A percentile compares a stretch with the other conserved stretches of the same genome.
Evolutionary conservation across 108 stramenopile genomes (phyloP).

Genomic region (Chaetoceros muelleri): DNA sequence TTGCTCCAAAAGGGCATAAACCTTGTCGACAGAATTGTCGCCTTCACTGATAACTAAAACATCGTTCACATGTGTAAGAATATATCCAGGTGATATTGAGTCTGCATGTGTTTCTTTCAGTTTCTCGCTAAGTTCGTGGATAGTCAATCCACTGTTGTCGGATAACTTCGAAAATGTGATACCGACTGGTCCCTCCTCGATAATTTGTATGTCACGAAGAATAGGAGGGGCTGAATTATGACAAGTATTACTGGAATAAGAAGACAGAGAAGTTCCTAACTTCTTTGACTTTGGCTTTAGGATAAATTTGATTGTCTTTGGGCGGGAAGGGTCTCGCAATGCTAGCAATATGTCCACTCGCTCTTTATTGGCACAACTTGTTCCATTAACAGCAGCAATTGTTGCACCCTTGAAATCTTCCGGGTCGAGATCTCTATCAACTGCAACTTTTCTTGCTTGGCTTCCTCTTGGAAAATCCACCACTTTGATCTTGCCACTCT

Average conservation of each 20-base stretch:
- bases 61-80: slow-evolving; percentile 63
- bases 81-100: slow-evolving; percentile 33
- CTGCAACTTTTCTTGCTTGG: slow-evolving; percentile 73
- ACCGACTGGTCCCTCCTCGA: slow-evolving; percentile 46
- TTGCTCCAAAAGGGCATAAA: slow-evolving; percentile 39
- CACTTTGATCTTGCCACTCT: slow-evolving; percentile 73
- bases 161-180: slow-evolving; percentile 53
- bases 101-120: slow-evolving; percentile 1
- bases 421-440: slow-evolving; percentile 66
- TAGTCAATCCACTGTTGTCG: slow-evolving; percentile 43
- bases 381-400: slow-evolving; percentile 79
- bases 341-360: slow-evolving; percentile 62
- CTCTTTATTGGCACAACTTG: slow-evolving; percentile 38
- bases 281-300: slow-evolving; percentile 1
- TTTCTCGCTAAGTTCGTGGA: neutral
- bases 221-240: slow-evolving; percentile 5
- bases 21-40: slow-evolving; percentile 35
- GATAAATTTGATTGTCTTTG: slow-evolving; percentile 72
- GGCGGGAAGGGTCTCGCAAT: slow-evolving; percentile 68
- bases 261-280: neutral
- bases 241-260: neutral
- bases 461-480: slow-evolving; percentile 86
- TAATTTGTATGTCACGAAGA: slow-evolving; percentile 43
- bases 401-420: slow-evolving; percentile 73
- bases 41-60: slow-evolving; percentile 50